A percentile compares a stretch with the other conserved stretches of the same genome.
Evolutionary conservation across 768 basidiomycete genomes (phyloP).

Genomic region (Mycena maculata): DNA sequence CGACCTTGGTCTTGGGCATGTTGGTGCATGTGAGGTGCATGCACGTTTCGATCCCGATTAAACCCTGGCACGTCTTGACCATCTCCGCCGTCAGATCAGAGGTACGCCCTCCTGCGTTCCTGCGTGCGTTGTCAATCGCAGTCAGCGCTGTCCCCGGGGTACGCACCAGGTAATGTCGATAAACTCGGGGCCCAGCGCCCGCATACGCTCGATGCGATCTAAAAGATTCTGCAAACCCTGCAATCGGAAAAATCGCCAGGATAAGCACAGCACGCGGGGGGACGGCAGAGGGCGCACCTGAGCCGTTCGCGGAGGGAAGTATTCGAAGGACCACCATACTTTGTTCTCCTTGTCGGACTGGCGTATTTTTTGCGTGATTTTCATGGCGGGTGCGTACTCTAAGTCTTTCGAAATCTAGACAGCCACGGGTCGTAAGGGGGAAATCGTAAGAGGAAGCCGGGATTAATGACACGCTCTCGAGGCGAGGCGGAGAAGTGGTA

Average conservation of each 20-base stretch:
- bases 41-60: constrained; percentile 96
- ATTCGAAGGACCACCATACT: constrained; percentile 99
- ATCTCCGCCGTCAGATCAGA: constrained; percentile 94
- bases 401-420: too few relatives aligned
- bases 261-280: constrained; percentile 9
- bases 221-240: constrained; percentile 95
- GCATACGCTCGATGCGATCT: constrained; percentile 99
- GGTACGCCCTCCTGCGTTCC: constrained; percentile 97
- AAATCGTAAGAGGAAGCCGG: constrained; percentile 35
- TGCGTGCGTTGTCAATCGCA: constrained; percentile 43
- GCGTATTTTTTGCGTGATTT: constrained; percentile 93
- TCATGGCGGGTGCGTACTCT: constrained; percentile 66
- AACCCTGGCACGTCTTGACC: constrained; percentile 92
- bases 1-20: constrained; percentile 97
- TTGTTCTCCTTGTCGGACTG: constrained; percentile 87
- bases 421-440: background rate
- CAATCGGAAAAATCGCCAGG: background rate
- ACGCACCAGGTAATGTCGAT: constrained; percentile 95
- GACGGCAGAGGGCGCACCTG: constrained; percentile 65
- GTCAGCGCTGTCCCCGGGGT: constrained; percentile 8
- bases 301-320: constrained; percentile 95
- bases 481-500: background rate
- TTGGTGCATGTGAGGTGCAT: constrained; percentile 99
- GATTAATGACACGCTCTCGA: constrained; percentile 6
- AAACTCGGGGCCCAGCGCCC: constrained; percentile 94